Conservation (phyloP, 176 grass and related monocot genomes). For the Cenchrus purpureus region DNA sequence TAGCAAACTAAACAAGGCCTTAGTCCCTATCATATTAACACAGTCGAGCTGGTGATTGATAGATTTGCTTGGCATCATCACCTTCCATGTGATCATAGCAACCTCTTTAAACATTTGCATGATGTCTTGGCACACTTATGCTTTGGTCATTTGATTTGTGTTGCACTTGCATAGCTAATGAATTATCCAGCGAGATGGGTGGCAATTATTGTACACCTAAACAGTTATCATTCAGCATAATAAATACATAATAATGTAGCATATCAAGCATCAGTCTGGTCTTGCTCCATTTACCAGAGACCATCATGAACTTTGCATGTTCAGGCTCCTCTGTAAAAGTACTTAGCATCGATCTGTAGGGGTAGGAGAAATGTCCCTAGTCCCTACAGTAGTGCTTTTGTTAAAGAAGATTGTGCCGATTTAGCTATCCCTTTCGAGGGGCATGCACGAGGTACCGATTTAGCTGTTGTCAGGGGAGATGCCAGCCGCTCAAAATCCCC, state of each 20-base stretch:
- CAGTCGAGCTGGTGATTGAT: slow-evolving; percentile 11
- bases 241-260: neutral
- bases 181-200: slow-evolving; percentile 3
- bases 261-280: slow-evolving; percentile 6
- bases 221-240: neutral
- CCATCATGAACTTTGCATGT: neutral
- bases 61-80: slow-evolving; percentile 31
- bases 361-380: neutral
- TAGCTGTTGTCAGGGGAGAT: slow-evolving; percentile 21
- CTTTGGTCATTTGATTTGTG: slow-evolving; percentile 1
- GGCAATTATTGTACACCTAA: neutral
- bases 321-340: slow-evolving; percentile 4
- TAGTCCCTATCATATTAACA: slow-evolving; percentile 20
- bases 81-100: neutral
- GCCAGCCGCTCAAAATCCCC: neutral
- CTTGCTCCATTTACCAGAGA: neutral
- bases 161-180: neutral
- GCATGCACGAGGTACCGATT: neutral
- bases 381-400: slow-evolving; percentile 22
- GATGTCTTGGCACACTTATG: neutral
- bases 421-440: neutral
- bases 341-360: slow-evolving; percentile 26
- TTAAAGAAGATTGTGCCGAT: slow-evolving; percentile 35
- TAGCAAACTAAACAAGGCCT: too few species aligned
- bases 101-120: slow-evolving; percentile 5